Evolutionary conservation across 2,329 filamentous ascomycete species (phyloP).

Genomic region (Dactylonectria macrodidyma): DNA sequence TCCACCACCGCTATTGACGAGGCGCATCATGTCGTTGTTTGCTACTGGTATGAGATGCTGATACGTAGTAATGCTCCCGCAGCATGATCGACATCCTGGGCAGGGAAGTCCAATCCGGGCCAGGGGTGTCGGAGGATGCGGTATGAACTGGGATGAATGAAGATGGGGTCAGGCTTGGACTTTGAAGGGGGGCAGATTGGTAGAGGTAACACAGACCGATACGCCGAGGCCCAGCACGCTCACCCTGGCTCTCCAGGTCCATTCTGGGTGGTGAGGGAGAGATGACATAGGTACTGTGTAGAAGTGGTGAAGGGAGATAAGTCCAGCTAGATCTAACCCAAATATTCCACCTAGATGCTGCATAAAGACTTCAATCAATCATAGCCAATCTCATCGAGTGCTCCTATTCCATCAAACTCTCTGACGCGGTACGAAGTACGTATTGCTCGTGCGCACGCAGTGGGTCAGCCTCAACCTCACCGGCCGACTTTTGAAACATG

Average conservation of each 20-base stretch:
- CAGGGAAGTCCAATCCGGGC: slow-evolving; percentile 10
- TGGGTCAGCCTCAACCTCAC: slow-evolving; percentile 16
- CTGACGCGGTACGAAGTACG: not conserved
- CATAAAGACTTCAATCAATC: not conserved
- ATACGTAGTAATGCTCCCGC: not conserved
- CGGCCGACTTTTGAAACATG: slow-evolving; percentile 26
- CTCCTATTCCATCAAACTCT: not conserved
- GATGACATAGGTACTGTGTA: not conserved
- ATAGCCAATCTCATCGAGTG: not conserved
- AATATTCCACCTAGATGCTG: not conserved
- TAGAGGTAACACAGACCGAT: slow-evolving; percentile 1
- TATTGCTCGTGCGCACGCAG: slow-evolving; percentile 7
- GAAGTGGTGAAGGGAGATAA: not conserved
- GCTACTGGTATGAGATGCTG: not conserved
- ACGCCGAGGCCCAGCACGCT: not conserved
- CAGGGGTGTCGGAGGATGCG: slow-evolving; percentile 16
- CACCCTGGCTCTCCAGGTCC: not conserved
- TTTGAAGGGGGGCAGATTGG: not conserved
- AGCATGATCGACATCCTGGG: slow-evolving; percentile 23
- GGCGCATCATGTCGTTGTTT: not conserved
- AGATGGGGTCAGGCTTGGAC: slow-evolving; percentile 18
- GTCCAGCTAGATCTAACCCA: too few relatives aligned
- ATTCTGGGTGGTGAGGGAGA: not conserved
- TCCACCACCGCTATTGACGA: not conserved
- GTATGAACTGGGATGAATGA: slow-evolving; percentile 21